A percentile compares a stretch with the other conserved stretches of the same genome.
Conservation (phyloP, 108 stramenopile genomes). For the Pseudonitzschia multistriata region DNA sequence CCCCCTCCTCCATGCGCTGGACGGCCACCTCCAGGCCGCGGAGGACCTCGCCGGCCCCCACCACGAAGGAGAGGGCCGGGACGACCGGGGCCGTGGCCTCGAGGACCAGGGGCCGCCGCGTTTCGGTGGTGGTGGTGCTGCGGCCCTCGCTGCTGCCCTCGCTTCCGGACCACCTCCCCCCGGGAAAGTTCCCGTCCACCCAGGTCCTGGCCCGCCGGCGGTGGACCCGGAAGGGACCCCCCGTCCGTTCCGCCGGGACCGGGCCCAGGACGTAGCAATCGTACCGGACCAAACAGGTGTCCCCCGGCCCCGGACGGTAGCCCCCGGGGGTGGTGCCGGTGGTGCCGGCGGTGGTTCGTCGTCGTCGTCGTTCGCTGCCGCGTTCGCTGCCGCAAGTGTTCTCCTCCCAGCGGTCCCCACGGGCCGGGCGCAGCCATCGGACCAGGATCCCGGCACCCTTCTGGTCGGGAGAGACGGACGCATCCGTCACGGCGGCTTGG, state of each 20-base stretch:
- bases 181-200: constrained; percentile 2
- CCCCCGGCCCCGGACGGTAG: not conserved
- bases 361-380: too few species aligned
- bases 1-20: constrained; percentile 38
- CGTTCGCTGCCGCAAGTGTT: not conserved
- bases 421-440: not conserved
- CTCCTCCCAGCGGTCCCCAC: not conserved
- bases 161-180: not conserved
- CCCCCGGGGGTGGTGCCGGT: too few species aligned
- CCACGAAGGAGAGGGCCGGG: constrained; percentile 67
- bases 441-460: not conserved
- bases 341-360: too few species aligned
- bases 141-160: not conserved
- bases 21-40: constrained; percentile 68
- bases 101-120: not conserved
- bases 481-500: not conserved
- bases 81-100: not conserved
- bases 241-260: not conserved
- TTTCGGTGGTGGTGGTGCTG: not conserved
- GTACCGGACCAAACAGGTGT: not conserved
- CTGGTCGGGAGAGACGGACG: not conserved
- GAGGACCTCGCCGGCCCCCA: constrained; percentile 76
- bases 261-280: not conserved
- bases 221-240: not conserved
- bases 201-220: not conserved